Conservation (phyloP, 441 rosid genomes). For the Brassica hybrid region DNA sequence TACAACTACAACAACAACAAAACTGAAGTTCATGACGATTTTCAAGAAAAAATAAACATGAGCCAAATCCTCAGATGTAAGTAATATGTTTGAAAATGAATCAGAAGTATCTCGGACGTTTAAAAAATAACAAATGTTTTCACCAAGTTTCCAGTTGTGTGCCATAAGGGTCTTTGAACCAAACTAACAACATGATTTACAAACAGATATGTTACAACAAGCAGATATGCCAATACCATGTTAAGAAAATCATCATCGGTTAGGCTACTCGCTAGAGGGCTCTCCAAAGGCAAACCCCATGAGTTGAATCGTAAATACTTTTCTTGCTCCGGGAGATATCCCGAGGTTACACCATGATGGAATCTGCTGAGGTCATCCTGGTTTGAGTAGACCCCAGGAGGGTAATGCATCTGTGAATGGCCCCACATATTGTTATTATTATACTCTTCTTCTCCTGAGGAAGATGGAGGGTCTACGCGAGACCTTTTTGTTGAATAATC, state of each 20-base stretch:
- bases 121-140: background rate
- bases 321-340: constrained; percentile 39
- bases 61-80: background rate
- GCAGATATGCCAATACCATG: constrained; percentile 69
- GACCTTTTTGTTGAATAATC: constrained; percentile 60
- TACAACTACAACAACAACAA: background rate
- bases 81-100: background rate
- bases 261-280: constrained; percentile 79
- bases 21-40: background rate
- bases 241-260: constrained; percentile 94
- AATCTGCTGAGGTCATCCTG: constrained; percentile 65
- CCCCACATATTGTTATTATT: constrained; percentile 60
- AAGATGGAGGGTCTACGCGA: constrained; percentile 58
- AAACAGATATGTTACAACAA: constrained; percentile 41
- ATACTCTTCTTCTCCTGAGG: constrained; percentile 61
- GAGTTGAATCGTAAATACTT: constrained; percentile 60
- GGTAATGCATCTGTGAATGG: constrained; percentile 36
- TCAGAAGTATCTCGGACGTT: constrained; percentile 21
- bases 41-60: background rate
- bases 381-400: constrained; percentile 59
- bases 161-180: no score
- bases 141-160: no score
- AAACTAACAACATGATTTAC: constrained; percentile 22
- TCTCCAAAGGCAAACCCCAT: constrained; percentile 79
- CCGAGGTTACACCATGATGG: constrained; percentile 42